phyloP scores from a whole-genome alignment of 306 rosid genomes.

The Neltuma alba region DNA sequence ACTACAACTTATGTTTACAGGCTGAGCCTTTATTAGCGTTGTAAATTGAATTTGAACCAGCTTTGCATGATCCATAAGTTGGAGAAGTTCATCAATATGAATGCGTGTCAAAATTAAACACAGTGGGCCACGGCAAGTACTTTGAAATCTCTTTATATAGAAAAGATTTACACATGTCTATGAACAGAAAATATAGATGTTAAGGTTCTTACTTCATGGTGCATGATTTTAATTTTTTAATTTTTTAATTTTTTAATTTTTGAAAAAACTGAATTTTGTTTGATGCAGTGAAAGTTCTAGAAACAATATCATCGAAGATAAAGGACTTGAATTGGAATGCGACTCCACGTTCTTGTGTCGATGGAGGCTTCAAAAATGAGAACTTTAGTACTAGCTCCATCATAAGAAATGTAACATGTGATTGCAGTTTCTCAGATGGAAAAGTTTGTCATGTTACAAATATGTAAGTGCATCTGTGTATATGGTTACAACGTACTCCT shows the following conservation, averaged over 20 bases:
- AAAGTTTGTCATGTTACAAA: slow-evolving; percentile 56
- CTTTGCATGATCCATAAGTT: too few species aligned
- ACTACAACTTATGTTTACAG: too few species aligned
- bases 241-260: too few species aligned
- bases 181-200: neutral
- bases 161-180: neutral
- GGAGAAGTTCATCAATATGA: too few species aligned
- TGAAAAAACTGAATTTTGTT: too few species aligned
- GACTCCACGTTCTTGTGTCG: slow-evolving; percentile 51
- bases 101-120: too few species aligned
- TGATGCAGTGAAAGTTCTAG: slow-evolving; percentile 49
- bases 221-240: too few species aligned
- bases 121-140: too few species aligned
- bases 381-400: too few species aligned
- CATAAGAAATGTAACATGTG: slow-evolving; percentile 56
- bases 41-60: too few species aligned
- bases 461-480: slow-evolving; percentile 61
- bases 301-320: slow-evolving; percentile 57
- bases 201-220: neutral
- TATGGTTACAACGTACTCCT: neutral
- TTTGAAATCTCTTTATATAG: too few species aligned
- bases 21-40: too few species aligned
- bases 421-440: slow-evolving; percentile 42
- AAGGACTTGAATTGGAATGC: slow-evolving; percentile 51
- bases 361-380: slow-evolving; percentile 36